Base-by-base conservation (phyloP, 768 basidiomycete genomes). In the Termitomyces sp. region DNA sequence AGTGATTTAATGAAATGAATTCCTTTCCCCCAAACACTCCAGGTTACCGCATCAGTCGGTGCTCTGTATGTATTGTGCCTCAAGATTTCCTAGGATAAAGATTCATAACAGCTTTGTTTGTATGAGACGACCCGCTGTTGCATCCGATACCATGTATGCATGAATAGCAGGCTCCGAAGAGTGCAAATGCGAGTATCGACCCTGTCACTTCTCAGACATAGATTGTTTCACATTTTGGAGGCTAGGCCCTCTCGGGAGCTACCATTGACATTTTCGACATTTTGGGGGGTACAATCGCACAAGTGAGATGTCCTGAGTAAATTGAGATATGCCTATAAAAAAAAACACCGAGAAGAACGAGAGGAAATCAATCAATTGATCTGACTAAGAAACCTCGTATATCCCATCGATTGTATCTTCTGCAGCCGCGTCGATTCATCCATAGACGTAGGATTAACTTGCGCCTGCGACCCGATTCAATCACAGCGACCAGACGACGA, bases 351-450 rank as follows among this genome's bases (percentile, higher is more conserved):
- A 32, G 22, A 19, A 35, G 30, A 32, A 32, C 9, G 30, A 10
- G 12, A 42, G 45, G 45, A 34, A 35, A 30, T 45, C 14, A 40
- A 50, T 62, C 52, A 63, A 58, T 51, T 73, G 26, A 87, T 78
- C 59, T 76, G 81, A 62, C 77, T 77, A 68, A 87, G 70, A 64
- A 90, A 89, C 61, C 81, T 77, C 50, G 85, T 80, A 58, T 80
- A 78, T 32, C 80, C 82, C 38, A 79, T 77, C n/a, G 81, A 78
- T 57, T 82, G 81, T 22, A 90, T 78, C 61, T 88, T 83, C 51
- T 75, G 73, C 55, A 89, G 64, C 56, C 81, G 83, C 1, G 82
- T 80, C 24, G 78, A 76, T 46, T 85, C 82, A 61, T 84, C 78
- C 47, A 81, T 72, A 47, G 79, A 70, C 2, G 66, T 66, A 24